Percentiles rank a stretch among this genome's conserved stretches.
These are phyloP conservation scores for Moniliella sp. DNA, from an alignment of 1,284 basidiomycete genomes.

Conservation along the genomic window DNA sequence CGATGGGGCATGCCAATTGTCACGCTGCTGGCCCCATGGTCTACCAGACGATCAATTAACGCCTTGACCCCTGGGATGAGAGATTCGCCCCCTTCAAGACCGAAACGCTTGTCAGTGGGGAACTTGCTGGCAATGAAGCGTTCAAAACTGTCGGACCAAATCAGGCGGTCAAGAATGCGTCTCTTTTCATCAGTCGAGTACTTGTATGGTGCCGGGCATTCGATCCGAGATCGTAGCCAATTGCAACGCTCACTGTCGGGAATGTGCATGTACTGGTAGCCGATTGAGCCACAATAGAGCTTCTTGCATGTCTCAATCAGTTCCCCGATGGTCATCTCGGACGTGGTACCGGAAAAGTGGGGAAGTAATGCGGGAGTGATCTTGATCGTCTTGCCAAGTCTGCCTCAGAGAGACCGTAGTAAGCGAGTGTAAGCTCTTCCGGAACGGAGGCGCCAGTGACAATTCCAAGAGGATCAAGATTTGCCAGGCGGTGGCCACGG, in stretches of 20 bases:
- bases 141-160: constrained; percentile 95
- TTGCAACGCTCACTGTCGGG: constrained; percentile 95
- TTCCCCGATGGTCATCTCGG: constrained; percentile 69
- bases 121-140: constrained; percentile 59
- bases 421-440: constrained; percentile 24
- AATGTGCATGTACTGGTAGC: constrained; percentile 93
- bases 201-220: constrained; percentile 91
- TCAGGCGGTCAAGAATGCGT: constrained; percentile 92
- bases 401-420: constrained; percentile 75
- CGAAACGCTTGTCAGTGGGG: constrained; percentile 60
- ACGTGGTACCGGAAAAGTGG: constrained; percentile 62
- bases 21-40: constrained; percentile 79
- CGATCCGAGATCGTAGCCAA: constrained; percentile 90
- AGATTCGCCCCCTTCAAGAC: constrained; percentile 71
- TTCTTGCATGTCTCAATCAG: constrained; percentile 77
- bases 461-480: constrained; percentile 83
- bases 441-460: constrained; percentile 40
- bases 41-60: constrained; percentile 88
- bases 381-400: constrained; percentile 84
- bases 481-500: constrained; percentile 82
- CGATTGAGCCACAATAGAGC: constrained; percentile 85
- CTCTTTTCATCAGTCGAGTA: constrained; percentile 95
- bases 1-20: constrained; percentile 99
- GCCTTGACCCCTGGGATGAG: constrained; percentile 98
- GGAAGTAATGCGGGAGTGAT: constrained; percentile 88